Evolutionary conservation across 768 basidiomycete species (phyloP).

Genomic region (Wakefieldia striispora): DNA sequence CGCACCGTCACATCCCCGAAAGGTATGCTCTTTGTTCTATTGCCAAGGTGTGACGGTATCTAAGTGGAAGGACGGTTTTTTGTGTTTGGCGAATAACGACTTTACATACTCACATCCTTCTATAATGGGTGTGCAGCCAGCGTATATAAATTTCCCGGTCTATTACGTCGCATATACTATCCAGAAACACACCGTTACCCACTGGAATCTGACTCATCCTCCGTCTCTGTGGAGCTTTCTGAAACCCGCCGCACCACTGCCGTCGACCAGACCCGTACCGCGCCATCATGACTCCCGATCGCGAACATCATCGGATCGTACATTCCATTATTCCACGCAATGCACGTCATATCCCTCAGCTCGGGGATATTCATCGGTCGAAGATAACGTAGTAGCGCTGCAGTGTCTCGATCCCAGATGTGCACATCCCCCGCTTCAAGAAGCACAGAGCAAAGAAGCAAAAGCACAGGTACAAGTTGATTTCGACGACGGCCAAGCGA

Average conservation of each 20-base stretch:
- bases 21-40: no score
- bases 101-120: not conserved
- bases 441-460: no score
- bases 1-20: no score
- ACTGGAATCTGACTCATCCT: constrained; percentile 17
- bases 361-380: constrained; percentile 51
- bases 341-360: constrained; percentile 65
- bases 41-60: no score
- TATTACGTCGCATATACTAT: no score
- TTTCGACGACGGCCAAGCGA: not conserved
- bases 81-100: not conserved
- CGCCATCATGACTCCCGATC: constrained; percentile 77
- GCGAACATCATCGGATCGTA: constrained; percentile 53
- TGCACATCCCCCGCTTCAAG: constrained; percentile 74
- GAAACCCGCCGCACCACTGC: constrained; percentile 9
- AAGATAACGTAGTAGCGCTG: constrained; percentile 64
- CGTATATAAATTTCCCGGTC: no score
- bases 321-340: constrained; percentile 74
- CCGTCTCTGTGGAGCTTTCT: constrained; percentile 21
- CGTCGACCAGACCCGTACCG: constrained; percentile 70
- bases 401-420: constrained; percentile 84
- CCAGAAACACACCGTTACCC: not conserved
- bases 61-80: no score
- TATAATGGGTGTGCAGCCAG: no score
- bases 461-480: not conserved